phyloP scores from a whole-genome alignment of 371 early-diverging fungal genomes.

The Mucor indicus region DNA sequence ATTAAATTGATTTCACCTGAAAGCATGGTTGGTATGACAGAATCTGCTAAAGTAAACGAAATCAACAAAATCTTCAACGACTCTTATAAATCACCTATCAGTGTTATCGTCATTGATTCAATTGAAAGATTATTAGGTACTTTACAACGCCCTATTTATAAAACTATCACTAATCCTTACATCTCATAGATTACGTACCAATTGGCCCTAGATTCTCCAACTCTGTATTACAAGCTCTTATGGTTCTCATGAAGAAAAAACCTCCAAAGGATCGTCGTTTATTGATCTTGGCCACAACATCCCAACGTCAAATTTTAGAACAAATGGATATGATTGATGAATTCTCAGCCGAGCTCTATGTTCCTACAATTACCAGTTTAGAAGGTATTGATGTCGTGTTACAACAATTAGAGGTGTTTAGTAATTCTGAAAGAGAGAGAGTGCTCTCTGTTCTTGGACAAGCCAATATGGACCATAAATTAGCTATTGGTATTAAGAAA shows the following conservation, averaged over 20 bases:
- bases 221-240: constrained; percentile 91
- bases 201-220: constrained; percentile 99
- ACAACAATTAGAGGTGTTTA: constrained; percentile 60
- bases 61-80: constrained; percentile 96
- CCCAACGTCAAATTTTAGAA: constrained; percentile 64
- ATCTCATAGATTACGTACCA: constrained; percentile 86
- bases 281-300: constrained; percentile 84
- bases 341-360: constrained; percentile 83
- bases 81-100: constrained; percentile 96
- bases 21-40: constrained; percentile 94
- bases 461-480: constrained; percentile 53
- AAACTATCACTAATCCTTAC: not conserved
- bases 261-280: constrained; percentile 88
- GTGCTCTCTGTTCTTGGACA: constrained; percentile 55
- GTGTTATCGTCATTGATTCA: constrained; percentile 96
- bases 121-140: constrained; percentile 91
- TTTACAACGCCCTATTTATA: no score
- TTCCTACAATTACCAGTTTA: constrained; percentile 69
- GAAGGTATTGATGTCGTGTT: constrained; percentile 73
- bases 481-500: constrained; percentile 90
- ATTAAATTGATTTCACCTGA: constrained; percentile 98
- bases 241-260: constrained; percentile 87
- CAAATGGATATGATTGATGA: constrained; percentile 87
- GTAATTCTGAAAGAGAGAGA: constrained; percentile 52
- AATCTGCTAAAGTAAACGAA: constrained; percentile 88